Evolutionary conservation across 2,329 filamentous ascomycete genomes (phyloP).

Genomic region (Talaromyces piceae): DNA sequence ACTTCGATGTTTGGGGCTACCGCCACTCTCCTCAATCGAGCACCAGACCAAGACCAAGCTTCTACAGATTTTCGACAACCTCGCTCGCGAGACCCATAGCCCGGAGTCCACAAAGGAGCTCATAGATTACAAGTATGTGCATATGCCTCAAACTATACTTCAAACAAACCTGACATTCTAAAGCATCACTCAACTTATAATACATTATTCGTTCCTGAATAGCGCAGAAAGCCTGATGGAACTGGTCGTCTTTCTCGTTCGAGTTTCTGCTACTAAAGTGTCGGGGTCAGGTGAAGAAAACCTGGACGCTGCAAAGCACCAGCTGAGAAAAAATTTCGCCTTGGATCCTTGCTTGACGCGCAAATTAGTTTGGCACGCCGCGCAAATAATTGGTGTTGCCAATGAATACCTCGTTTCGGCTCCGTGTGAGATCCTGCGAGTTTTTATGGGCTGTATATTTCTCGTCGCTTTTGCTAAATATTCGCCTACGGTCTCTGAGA

Average conservation of each 20-base stretch:
- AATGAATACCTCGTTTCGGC: conserved; percentile 6
- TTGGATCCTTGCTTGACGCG: conserved; percentile 1
- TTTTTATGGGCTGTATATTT: conserved; percentile 8
- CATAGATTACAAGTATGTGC: conserved; percentile 4
- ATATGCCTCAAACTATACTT: neutral
- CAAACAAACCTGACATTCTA: neutral
- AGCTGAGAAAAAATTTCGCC: neutral
- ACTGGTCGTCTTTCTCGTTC: conserved; percentile 5
- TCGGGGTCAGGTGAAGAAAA: neutral
- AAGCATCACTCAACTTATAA: conserved; percentile 5
- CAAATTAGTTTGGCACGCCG: conserved; percentile 6
- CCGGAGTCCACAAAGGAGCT: conserved; percentile 6
- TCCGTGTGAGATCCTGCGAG: conserved; percentile 7
- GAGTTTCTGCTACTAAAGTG: neutral
- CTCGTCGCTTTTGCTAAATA: conserved; percentile 5
- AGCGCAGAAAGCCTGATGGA: conserved; percentile 8
- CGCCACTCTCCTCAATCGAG: conserved; percentile 2
- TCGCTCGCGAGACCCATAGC: neutral
- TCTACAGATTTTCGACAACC: conserved; percentile 5
- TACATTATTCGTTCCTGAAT: conserved; percentile 6
- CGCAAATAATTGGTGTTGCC: conserved; percentile 5
- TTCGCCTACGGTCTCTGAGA: neutral
- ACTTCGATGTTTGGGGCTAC: conserved; percentile 2
- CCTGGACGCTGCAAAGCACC: conserved; percentile 1
- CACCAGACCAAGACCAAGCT: neutral